phyloP scores from a whole-genome alignment of 2,329 filamentous ascomycete genomes.

The Tolypocladium ovalisporum region DNA sequence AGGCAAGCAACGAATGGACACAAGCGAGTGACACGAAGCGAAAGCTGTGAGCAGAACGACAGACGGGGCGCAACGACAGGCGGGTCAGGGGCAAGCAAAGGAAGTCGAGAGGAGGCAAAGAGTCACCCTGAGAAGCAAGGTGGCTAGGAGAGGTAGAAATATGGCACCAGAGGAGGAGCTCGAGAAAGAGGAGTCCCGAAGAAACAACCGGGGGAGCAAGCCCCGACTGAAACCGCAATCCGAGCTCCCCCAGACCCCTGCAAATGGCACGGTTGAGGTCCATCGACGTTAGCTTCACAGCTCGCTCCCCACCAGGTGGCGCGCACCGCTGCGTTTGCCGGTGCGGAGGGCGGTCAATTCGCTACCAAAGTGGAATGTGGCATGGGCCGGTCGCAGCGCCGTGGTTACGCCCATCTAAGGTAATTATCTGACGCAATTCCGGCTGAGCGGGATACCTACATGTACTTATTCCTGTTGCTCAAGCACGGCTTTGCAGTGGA shows the following conservation, averaged over 20 bases:
- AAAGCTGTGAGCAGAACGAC: not conserved
- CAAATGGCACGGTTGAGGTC: not conserved
- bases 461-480: not conserved
- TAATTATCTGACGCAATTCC: not conserved
- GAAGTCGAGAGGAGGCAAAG: not conserved
- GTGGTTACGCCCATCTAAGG: not conserved
- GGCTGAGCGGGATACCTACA: not conserved
- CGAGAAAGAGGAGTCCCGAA: not conserved
- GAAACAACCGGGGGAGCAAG: not conserved
- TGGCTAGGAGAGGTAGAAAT: not conserved
- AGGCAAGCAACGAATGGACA: not conserved
- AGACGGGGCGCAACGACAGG: not conserved
- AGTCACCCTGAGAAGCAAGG: not conserved
- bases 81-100: not conserved
- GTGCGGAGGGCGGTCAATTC: not conserved
- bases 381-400: not conserved
- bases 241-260: constrained; percentile 1
- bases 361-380: not conserved
- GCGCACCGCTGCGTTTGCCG: not conserved
- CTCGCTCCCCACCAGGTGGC: not conserved
- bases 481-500: not conserved
- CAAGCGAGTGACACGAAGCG: not conserved
- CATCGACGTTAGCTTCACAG: not conserved
- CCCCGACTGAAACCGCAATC: not conserved
- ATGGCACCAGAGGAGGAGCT: not conserved